These are phyloP conservation scores for Quillaja saponaria DNA, from an alignment of 306 rosid species.

Conservation along the genomic window DNA sequence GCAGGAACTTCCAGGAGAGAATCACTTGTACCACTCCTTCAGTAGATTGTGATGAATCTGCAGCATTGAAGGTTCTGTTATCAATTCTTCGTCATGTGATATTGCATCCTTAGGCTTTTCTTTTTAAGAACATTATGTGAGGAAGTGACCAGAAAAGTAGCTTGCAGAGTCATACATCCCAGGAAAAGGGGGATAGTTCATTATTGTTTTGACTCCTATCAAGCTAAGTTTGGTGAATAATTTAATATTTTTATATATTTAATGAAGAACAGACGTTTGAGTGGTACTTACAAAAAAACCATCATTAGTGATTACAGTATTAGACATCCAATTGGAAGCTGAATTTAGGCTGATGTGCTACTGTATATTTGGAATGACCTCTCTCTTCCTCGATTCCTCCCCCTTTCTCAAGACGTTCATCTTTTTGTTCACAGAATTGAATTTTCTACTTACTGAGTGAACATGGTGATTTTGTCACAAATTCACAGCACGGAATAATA, in stretches of 20 bases:
- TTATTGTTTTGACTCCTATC: no score
- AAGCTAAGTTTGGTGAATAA: no score
- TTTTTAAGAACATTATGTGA: background rate
- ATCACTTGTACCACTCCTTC: slow-evolving; percentile 29
- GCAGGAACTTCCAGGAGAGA: slow-evolving; percentile 65
- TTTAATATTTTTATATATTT: no score
- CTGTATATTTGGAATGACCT: background rate
- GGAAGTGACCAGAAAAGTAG: background rate
- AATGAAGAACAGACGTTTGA: no score
- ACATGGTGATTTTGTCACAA: slow-evolving; percentile 38
- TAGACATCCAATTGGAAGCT: background rate
- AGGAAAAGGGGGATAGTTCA: background rate
- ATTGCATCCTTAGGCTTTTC: background rate
- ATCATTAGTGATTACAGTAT: no score
- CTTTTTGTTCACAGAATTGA: slow-evolving; percentile 2
- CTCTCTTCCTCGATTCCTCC: slow-evolving; percentile 2
- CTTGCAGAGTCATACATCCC: no score
- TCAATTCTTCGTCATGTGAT: slow-evolving; percentile 9
- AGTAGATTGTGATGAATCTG: slow-evolving; percentile 28
- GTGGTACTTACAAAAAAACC: no score
- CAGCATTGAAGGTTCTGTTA: slow-evolving; percentile 38
- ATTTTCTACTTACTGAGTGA: slow-evolving; percentile 12
- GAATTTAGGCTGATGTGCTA: background rate
- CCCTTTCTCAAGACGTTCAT: slow-evolving; percentile 2
- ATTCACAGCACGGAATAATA: slow-evolving; percentile 22